Evolutionary conservation across 805 yeast species (phyloP).

Genomic region (Hanseniaspora vineae): DNA sequence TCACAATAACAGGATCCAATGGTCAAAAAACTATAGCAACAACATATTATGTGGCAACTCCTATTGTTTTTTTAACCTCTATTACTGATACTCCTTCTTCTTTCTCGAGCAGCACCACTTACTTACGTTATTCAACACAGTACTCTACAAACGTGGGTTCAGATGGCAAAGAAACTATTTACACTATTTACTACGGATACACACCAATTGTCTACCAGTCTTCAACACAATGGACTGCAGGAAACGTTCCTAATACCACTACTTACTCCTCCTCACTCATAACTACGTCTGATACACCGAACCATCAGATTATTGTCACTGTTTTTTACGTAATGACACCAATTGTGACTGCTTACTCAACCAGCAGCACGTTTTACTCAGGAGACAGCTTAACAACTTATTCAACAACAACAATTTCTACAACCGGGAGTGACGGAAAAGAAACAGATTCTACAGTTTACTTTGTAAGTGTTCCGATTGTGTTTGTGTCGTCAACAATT

Average conservation of each 20-base stretch:
- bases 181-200: slow-evolving; percentile 6
- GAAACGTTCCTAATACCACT: background rate
- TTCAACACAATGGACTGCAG: background rate
- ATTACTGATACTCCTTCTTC: background rate
- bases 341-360: background rate
- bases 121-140: slow-evolving; percentile 3
- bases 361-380: no score
- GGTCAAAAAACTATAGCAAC: no score
- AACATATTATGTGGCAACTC: background rate
- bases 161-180: slow-evolving; percentile 5
- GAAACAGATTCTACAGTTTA: no score
- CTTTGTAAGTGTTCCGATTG: no score
- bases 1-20: no score
- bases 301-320: background rate
- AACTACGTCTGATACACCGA: background rate
- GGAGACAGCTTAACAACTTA: background rate
- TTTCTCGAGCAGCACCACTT: slow-evolving; percentile 1
- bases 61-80: slow-evolving; percentile 1
- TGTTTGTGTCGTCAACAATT: no score
- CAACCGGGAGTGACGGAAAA: background rate
- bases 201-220: slow-evolving; percentile 3
- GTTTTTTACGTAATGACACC: background rate
- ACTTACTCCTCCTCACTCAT: background rate
- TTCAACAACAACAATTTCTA: background rate
- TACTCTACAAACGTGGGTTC: slow-evolving; percentile 6